phyloP scores from a whole-genome alignment of 108 stramenopile species.

The Nitzschia palea region DNA sequence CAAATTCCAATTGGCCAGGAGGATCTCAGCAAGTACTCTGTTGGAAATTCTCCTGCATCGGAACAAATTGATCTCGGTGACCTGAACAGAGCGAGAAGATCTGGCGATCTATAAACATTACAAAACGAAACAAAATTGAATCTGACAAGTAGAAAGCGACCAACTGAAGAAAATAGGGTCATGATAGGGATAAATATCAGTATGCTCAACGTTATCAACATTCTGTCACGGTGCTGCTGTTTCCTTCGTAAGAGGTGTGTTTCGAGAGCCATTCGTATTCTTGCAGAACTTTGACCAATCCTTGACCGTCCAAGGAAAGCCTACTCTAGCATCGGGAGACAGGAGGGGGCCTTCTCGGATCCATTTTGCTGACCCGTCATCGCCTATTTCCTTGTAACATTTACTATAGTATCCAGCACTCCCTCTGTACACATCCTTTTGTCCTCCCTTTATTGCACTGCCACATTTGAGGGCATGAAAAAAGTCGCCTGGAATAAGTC shows the following conservation, averaged over 20 bases:
- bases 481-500: slow-evolving; percentile 48
- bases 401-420: slow-evolving; percentile 50
- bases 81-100: slow-evolving; percentile 26
- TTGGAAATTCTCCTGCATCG: slow-evolving; percentile 7
- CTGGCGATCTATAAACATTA: slow-evolving; percentile 4
- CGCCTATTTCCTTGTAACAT: neutral
- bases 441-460: slow-evolving; percentile 30
- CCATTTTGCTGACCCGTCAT: slow-evolving; percentile 4
- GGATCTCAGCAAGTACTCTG: slow-evolving; percentile 33
- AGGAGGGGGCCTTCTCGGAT: slow-evolving; percentile 27
- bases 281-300: slow-evolving; percentile 41
- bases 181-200: too few relatives aligned
- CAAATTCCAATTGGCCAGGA: slow-evolving; percentile 42
- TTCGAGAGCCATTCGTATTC: too few relatives aligned
- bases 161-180: too few relatives aligned
- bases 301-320: slow-evolving; percentile 55
- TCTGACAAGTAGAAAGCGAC: too few relatives aligned
- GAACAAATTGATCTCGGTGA: slow-evolving; percentile 36
- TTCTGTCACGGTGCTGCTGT: too few relatives aligned
- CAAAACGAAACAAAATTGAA: too few relatives aligned
- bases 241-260: too few relatives aligned
- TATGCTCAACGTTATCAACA: too few relatives aligned
- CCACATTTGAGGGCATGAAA: slow-evolving; percentile 47
- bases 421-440: slow-evolving; percentile 40
- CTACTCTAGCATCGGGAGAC: slow-evolving; percentile 37